phyloP scores from a whole-genome alignment of 257 asterid species.

The Anisodus acutangulus region DNA sequence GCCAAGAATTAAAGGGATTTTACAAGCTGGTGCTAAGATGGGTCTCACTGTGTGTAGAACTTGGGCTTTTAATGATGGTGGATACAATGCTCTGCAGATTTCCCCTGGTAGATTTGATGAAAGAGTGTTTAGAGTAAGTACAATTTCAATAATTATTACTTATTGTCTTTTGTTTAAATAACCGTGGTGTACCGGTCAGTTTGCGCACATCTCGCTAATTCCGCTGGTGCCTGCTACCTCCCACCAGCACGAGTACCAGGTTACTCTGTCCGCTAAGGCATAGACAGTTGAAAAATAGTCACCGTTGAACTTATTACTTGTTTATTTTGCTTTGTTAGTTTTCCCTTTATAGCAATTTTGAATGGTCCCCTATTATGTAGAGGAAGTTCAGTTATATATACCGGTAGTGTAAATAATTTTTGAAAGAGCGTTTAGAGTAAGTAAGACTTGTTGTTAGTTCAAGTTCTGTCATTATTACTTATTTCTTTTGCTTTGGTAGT shows the following conservation, averaged over 20 bases:
- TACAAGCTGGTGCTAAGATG: constrained; percentile 90
- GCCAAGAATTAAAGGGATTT: constrained; percentile 62
- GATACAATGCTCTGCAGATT: constrained; percentile 85
- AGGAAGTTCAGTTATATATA: no score
- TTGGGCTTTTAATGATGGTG: constrained; percentile 99
- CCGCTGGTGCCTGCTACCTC: no score
- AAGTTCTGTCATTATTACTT: background rate
- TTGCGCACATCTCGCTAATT: background rate
- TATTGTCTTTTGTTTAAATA: background rate
- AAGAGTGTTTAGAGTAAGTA: constrained; percentile 80
- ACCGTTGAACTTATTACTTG: no score
- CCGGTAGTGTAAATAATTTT: no score
- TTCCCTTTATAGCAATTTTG: no score
- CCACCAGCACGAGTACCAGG: no score
- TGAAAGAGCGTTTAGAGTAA: no score
- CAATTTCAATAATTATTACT: background rate
- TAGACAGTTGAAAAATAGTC: no score
- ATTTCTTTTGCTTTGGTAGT: constrained; percentile 13
- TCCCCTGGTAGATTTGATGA: constrained; percentile 88
- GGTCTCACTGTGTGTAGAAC: constrained; percentile 96
- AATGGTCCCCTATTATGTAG: no score
- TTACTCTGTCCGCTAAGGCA: no score
- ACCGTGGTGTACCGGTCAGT: no score
- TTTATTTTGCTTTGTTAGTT: background rate
- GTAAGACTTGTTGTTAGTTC: background rate